A percentile compares a stretch with the other conserved stretches of the same genome.
Conservation (phyloP, 2,329 filamentous ascomycete species). For the Rhinocladiella similis region DNA sequence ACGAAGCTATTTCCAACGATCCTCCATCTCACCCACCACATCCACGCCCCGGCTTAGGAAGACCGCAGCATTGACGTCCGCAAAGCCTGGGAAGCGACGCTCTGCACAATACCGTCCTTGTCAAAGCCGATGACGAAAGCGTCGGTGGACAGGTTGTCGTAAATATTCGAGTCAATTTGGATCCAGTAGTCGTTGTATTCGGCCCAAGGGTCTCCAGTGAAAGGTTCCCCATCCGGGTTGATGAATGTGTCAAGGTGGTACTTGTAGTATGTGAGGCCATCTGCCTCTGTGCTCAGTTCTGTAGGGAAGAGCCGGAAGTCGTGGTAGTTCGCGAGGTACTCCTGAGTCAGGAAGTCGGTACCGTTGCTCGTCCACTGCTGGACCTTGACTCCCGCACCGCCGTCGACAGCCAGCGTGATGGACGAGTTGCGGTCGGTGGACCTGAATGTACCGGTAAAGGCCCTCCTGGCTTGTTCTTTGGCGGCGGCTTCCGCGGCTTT, state of each 20-base stretch:
- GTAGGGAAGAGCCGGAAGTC: constrained; percentile 19
- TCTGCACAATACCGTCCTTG: constrained; percentile 22
- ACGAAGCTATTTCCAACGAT: no score
- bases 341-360: constrained; percentile 22
- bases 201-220: constrained; percentile 25
- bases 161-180: constrained; percentile 28
- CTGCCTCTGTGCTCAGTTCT: constrained; percentile 10
- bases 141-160: constrained; percentile 28
- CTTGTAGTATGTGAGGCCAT: constrained; percentile 18
- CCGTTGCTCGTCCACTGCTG: constrained; percentile 25
- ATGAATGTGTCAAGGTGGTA: constrained; percentile 19
- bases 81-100: constrained; percentile 14
- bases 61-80: neutral
- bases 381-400: constrained; percentile 21
- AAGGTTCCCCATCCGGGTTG: constrained; percentile 29
- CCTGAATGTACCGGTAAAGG: constrained; percentile 11
- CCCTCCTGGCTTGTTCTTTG: constrained; percentile 4
- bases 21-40: neutral
- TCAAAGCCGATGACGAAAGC: constrained; percentile 32
- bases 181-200: constrained; percentile 34
- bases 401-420: constrained; percentile 27
- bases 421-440: constrained; percentile 12
- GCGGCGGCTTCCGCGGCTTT: constrained; percentile 9
- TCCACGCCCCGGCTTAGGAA: no score
- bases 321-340: constrained; percentile 3